Evolutionary conservation across 352 stramenopile species (phyloP), one percentile per base, ranked within the genome.

Genomic region (Globisporangium spinosum): DNA sequence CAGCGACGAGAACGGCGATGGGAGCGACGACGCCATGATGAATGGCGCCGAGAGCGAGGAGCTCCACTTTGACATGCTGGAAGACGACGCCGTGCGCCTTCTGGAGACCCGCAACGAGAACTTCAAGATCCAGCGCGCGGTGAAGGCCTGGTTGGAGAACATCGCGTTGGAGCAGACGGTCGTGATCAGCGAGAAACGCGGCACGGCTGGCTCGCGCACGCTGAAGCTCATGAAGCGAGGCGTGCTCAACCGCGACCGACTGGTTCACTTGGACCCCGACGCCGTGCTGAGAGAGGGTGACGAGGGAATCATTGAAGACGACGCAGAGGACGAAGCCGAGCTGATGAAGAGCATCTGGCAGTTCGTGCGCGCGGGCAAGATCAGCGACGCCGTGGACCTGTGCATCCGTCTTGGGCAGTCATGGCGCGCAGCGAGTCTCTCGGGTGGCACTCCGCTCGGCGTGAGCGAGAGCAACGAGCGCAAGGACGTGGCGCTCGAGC

Each of bases 121-220:
- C 55, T 94, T 83, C 67, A 83, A 82, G 67, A 83, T 93, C 53
- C 83, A 94, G 62, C 70, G 71, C 13, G 85, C 85, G 5, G 84
- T 94, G 1, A 91, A 91, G 62, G 69, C 72, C 23, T 94, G 86
- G 86, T 79, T 94, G n/a, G 87, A 94, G 68, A 90, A 78, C 57
- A 92, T 90, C 58, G 87, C 87, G 35, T 72, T 89, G 53, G 86
- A 96, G 66, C 76, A 79, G 6, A 83, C 78, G 1, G 77, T 91
- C n/a, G 60, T 69, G 5, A 78, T 90, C 22, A 85, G 73, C 35
- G 85, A 90, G 10, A 89, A 87, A 66, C 74, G 78, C 25, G 70
- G 75, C n/a, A 68, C 76, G 23, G 70, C 69, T 25, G 76, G 79
- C 32, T 85, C 83, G 8, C 82, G 86, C 4, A 94, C 84, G 20